Base-by-base conservation (phyloP, 1,139 yeast species). In the Wickerhamiella infanticola region DNA sequence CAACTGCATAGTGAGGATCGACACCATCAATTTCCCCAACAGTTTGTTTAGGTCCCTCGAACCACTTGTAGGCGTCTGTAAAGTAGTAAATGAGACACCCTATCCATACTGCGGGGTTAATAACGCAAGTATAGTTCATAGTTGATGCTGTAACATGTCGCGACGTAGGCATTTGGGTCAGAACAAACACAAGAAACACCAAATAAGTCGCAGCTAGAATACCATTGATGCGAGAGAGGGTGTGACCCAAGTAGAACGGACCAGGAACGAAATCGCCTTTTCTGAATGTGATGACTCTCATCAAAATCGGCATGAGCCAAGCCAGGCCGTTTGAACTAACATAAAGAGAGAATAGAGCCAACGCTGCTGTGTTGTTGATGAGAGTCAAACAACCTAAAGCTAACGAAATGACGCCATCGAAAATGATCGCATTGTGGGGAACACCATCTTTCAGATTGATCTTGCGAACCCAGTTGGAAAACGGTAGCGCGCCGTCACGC, bases 401-500 rank as follows among this genome's bases (percentile, higher is more conserved):
- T 24, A 75, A 58, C 5, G 75, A 66, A n/a, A 71, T 55, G 29
- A 58, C 48, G 26, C 77, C 74, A 24, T 73, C 74, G 50, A 73
- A 73, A 44, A 68, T 58, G 24, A 77, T 72, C 3, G 83, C 81
- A 50, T 74, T 67, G 41, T 75, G 59, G 9, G 84, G 84, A 24
- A 75, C 79, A 38, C 70, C 67, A 24, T 71, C 59, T 23, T 55
- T 66, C 41, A 68, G 68, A 55, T 76, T 66, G 45, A 77, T 79
- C 8, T 39, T 48, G 35, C 47, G 45, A 31, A 54, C 35, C 35
- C 39, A 47, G 3, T 44, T 24, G 23, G 79, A 74, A 55, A 71
- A 78, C 0, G 95, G 95, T 43, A 85, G 65, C 0, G 94, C 95
- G 40, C 83, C 86, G 61, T 85, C 96, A 63, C 96, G 76, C 45